A percentile compares a stretch with the other conserved stretches of the same genome.
phyloP scores from a whole-genome alignment of 495 filamentous ascomycete species.

The Clavariopsis aquatica region DNA sequence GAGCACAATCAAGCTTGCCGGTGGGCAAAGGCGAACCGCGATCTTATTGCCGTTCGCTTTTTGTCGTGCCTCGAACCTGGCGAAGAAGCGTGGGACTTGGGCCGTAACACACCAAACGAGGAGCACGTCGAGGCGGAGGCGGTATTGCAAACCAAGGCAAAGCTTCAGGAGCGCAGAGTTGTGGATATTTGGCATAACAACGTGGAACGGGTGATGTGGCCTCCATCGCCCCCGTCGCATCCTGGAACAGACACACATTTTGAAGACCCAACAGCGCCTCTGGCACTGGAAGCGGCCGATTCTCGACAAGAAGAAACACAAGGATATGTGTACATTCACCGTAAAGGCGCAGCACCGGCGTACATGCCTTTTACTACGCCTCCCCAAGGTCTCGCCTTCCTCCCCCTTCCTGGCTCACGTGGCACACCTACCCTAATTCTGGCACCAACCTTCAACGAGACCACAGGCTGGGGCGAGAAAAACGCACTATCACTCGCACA shows the following conservation, averaged over 20 bases:
- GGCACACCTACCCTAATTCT: slow-evolving; percentile 46
- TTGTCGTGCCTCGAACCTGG: slow-evolving; percentile 44
- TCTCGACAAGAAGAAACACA: not conserved
- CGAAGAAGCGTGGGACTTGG: slow-evolving; percentile 35
- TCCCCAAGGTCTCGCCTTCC: slow-evolving; percentile 37
- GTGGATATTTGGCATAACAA: slow-evolving; percentile 49
- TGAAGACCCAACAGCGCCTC: not conserved
- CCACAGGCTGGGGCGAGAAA: slow-evolving; percentile 27
- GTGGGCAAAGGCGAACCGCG: slow-evolving; percentile 46
- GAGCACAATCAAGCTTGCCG: slow-evolving; percentile 44
- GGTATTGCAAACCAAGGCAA: slow-evolving; percentile 21
- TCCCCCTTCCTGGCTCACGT: slow-evolving; percentile 47
- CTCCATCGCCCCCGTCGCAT: slow-evolving; percentile 33
- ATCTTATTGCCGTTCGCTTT: slow-evolving; percentile 47
- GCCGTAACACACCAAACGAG: slow-evolving; percentile 16
- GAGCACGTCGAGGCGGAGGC: not conserved
- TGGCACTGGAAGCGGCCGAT: not conserved
- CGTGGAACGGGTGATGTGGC: slow-evolving; percentile 41
- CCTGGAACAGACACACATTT: not conserved
- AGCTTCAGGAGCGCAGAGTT: slow-evolving; percentile 40
- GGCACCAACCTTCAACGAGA: slow-evolving; percentile 37
- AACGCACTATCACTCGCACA: slow-evolving; percentile 46
- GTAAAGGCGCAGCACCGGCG: slow-evolving; percentile 48
- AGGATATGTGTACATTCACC: slow-evolving; percentile 44
- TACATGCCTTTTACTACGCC: slow-evolving; percentile 20